Evolutionary conservation across 495 filamentous ascomycete genomes (phyloP).

Genomic region (Lasiosphaeria hispida): DNA sequence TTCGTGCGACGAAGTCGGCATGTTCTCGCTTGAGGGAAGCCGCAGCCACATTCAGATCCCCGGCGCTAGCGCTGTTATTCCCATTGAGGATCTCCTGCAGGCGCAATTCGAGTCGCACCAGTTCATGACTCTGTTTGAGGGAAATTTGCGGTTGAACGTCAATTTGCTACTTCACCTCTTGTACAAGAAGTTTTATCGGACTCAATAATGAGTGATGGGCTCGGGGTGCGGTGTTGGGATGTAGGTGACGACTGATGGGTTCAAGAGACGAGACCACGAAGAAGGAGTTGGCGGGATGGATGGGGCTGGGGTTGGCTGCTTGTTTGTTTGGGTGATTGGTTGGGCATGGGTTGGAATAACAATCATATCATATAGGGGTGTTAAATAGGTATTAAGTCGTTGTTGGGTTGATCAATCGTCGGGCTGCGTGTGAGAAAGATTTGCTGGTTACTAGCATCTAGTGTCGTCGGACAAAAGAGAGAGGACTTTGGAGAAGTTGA

Average conservation of each 20-base stretch:
- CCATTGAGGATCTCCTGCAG: constrained; percentile 90
- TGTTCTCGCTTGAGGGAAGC: constrained; percentile 90
- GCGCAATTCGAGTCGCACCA: constrained; percentile 96
- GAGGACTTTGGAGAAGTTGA: too few relatives aligned
- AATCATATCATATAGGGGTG: too few relatives aligned
- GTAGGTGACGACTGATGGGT: not conserved
- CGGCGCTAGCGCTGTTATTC: constrained; percentile 83
- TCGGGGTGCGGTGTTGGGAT: not conserved
- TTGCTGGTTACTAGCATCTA: too few relatives aligned
- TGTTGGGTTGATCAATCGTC: too few relatives aligned
- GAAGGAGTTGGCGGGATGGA: too few relatives aligned
- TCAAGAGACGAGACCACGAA: too few relatives aligned
- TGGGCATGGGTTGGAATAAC: too few relatives aligned
- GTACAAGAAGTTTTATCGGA: constrained; percentile 96
- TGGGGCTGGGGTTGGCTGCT: too few relatives aligned
- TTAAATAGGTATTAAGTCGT: too few relatives aligned
- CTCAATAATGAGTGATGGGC: constrained; percentile 50
- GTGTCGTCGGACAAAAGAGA: too few relatives aligned
- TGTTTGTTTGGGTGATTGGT: too few relatives aligned
- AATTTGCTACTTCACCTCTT: constrained; percentile 93
- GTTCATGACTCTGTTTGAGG: constrained; percentile 92
- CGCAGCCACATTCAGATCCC: constrained; percentile 94
- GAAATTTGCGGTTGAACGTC: constrained; percentile 83
- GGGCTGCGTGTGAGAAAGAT: too few relatives aligned
- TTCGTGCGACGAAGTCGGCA: constrained; percentile 87